phyloP scores from a whole-genome alignment of 441 rosid species.

The Gossypium laxum region DNA sequence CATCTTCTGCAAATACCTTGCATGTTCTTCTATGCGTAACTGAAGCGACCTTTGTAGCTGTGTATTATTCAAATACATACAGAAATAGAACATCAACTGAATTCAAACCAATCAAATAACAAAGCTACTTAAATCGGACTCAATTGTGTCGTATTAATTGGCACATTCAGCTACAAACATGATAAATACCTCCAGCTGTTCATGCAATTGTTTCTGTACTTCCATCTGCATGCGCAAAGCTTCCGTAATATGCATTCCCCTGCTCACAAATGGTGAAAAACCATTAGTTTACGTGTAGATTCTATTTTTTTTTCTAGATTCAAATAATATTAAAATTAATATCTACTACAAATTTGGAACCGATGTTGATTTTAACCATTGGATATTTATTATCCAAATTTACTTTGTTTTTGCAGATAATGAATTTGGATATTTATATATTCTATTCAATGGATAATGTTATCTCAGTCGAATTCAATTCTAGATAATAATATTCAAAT shows the following conservation, averaged over 20 bases:
- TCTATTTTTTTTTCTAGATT: neutral
- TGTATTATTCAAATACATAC: neutral
- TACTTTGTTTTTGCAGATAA: too few relatives aligned
- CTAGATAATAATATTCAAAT: too few relatives aligned
- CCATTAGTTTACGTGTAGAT: neutral
- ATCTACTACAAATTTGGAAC: too few relatives aligned
- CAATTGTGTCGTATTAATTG: too few relatives aligned
- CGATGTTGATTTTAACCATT: too few relatives aligned
- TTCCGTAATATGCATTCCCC: slow-evolving; percentile 53
- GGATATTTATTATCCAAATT: too few relatives aligned
- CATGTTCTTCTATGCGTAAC: slow-evolving; percentile 67
- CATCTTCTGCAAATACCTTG: slow-evolving; percentile 64
- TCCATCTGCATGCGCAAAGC: slow-evolving; percentile 82
- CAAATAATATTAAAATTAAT: too few relatives aligned
- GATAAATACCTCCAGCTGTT: slow-evolving; percentile 80
- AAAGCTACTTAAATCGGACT: too few relatives aligned
- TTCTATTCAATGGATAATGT: too few relatives aligned
- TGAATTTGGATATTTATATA: too few relatives aligned
- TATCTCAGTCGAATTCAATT: too few relatives aligned
- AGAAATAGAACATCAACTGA: neutral
- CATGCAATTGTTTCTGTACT: slow-evolving; percentile 82
- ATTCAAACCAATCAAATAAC: neutral
- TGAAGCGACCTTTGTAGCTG: slow-evolving; percentile 67
- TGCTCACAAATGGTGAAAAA: slow-evolving; percentile 15
- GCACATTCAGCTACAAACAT: neutral